Base-by-base conservation (phyloP, 1,284 basidiomycete genomes). In the Rhodotorula mucilaginosa region DNA sequence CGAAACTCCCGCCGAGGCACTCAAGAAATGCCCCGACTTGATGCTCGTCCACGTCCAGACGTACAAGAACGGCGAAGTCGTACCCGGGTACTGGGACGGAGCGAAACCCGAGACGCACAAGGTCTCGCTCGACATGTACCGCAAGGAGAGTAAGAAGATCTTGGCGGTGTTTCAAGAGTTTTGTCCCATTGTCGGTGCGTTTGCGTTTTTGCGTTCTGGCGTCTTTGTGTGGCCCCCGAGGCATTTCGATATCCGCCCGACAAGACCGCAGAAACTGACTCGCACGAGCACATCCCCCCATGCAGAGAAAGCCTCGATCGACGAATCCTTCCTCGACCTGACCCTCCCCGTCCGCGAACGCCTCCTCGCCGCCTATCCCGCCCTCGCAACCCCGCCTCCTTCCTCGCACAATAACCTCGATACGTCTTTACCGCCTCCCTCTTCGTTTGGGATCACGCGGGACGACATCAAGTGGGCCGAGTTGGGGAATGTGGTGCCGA, bases 51-150 rank as follows among this genome's bases (percentile, higher is more conserved):
- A 99, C 82, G 94, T 97, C 57, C 93, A 95, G 39, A 98, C 96
- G 12, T 97, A 91, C 82, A 90, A 88, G 80, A 92, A 95, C 77
- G 95, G 94, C 5, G 92, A 93, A 72, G 84, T 83, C 61, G 89
- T 93, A 80, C 91, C 96, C 18, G 89, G 89, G 0, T 97, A 99
- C 80, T 92, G 90, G 88, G 87, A 92, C 49, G 74, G 81, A 44
- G 88, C 94, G 7, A 89, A 94, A 79, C 89, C 90, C 1, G 85
- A 86, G 70, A 97, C 93, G 16, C 95, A 99, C 83, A 98, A 99
- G 85, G 92, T 98, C 57, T 97, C 93, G 26, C 85, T 99, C 61
- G 97, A 99, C 80, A 88, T 92, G 70, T 99, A 99, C 81, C 85
- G 96, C 23, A 86, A 91, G 65, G 96, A 99, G 82, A 93, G 90